These are phyloP conservation scores for Solanum rostratum DNA, from an alignment of 257 asterid genomes.

Conservation along the genomic window DNA sequence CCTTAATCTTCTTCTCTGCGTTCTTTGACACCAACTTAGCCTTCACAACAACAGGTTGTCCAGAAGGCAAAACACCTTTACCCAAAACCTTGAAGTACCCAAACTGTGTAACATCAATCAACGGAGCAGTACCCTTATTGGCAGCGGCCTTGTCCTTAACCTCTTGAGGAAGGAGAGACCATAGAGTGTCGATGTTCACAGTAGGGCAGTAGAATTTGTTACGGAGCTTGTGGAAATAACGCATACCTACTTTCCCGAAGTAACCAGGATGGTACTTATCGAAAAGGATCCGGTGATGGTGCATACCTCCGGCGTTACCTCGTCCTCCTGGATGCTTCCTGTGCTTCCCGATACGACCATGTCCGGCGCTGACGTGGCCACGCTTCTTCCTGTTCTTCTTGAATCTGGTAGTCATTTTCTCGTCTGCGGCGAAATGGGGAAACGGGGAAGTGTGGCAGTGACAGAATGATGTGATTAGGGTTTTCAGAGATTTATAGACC, in stretches of 20 bases:
- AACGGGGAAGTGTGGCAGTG: not conserved
- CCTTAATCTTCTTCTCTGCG: conserved; percentile 25
- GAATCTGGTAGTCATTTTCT: conserved; percentile 20
- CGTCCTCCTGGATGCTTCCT: conserved; percentile 30
- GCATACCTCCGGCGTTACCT: conserved; percentile 31
- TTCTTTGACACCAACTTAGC: conserved; percentile 12
- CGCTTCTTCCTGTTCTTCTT: conserved; percentile 34
- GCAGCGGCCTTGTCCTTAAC: conserved; percentile 7
- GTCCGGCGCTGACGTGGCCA: conserved; percentile 38
- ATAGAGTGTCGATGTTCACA: conserved; percentile 13
- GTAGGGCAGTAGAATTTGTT: conserved; percentile 19
- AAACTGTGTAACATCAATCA: conserved; percentile 15
- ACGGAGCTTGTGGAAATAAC: conserved; percentile 21
- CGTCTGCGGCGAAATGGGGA: not conserved
- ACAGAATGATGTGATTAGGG: not conserved
- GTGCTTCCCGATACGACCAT: conserved; percentile 30
- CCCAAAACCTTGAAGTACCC: conserved; percentile 19
- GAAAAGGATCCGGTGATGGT: conserved; percentile 29
- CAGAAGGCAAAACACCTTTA: conserved; percentile 11
- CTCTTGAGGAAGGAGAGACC: conserved; percentile 15
- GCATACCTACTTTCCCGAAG: conserved; percentile 29
- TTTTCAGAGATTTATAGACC: not conserved
- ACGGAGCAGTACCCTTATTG: not conserved
- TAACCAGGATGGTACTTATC: conserved; percentile 32
- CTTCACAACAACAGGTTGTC: conserved; percentile 13